Percentiles rank a stretch among this genome's conserved stretches.
These are phyloP conservation scores for Tolypocladium guangdongense DNA, from an alignment of 2,329 filamentous ascomycete genomes.

Conservation along the genomic window DNA sequence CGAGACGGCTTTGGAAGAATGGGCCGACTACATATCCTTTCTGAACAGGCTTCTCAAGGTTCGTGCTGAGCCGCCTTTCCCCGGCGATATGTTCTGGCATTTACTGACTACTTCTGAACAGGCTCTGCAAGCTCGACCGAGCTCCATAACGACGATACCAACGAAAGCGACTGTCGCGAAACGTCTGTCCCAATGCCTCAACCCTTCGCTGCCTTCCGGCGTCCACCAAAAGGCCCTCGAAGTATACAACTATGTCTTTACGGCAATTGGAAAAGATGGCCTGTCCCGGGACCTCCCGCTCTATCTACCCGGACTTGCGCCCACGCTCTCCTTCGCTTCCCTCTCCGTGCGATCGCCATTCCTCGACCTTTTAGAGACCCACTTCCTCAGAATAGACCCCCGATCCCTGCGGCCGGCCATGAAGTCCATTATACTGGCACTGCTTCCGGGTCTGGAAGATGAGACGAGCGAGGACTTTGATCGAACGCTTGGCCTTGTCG, in stretches of 20 bases:
- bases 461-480: conserved; percentile 98
- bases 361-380: conserved; percentile 69
- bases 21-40: conserved; percentile 99
- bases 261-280: conserved; percentile 69
- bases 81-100: not conserved
- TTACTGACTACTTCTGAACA: conserved; percentile 22
- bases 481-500: conserved; percentile 65
- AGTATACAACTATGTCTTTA: conserved; percentile 84
- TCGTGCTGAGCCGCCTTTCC: conserved; percentile 6
- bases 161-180: conserved; percentile 77
- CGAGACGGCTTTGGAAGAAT: conserved; percentile 90
- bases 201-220: conserved; percentile 83
- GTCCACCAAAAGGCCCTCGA: conserved; percentile 97
- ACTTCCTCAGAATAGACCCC: conserved; percentile 64
- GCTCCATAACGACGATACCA: conserved; percentile 61
- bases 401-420: conserved; percentile 71
- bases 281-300: conserved; percentile 73
- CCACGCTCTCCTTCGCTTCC: conserved; percentile 88
- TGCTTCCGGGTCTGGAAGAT: conserved; percentile 86
- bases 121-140: conserved; percentile 80
- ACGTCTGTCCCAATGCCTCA: conserved; percentile 87
- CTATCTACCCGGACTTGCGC: conserved; percentile 80
- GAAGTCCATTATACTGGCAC: conserved; percentile 79
- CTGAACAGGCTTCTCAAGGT: conserved; percentile 85
- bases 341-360: conserved; percentile 81